Evolutionary conservation across 2,329 filamentous ascomycete genomes (phyloP).

Genomic region (Neophaeococcomyces aloes): DNA sequence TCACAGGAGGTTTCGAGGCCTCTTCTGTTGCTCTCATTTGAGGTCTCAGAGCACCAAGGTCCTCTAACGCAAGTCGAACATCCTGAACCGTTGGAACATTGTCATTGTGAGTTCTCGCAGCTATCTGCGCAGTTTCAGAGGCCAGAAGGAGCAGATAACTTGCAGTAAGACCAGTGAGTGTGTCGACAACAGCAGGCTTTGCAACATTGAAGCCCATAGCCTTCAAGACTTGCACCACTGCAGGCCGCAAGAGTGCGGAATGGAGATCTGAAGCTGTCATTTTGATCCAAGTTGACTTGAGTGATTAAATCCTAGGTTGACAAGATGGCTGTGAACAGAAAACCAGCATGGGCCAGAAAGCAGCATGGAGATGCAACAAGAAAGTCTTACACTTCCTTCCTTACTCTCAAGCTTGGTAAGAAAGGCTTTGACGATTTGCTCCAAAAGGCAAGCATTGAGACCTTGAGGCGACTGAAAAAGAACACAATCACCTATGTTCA

Average conservation of each 20-base stretch:
- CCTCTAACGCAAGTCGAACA: constrained; percentile 73
- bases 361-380: background rate
- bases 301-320: background rate
- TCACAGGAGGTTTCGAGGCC: constrained; percentile 47
- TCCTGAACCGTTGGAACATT: constrained; percentile 60
- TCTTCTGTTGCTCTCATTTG: constrained; percentile 59
- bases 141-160: constrained; percentile 70
- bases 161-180: constrained; percentile 74
- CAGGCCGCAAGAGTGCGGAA: constrained; percentile 73
- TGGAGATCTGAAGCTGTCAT: constrained; percentile 46
- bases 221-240: constrained; percentile 81
- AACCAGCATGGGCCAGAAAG: background rate
- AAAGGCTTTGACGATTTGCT: constrained; percentile 1
- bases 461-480: constrained; percentile 2
- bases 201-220: constrained; percentile 82
- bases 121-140: constrained; percentile 59
- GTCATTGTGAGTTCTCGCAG: constrained; percentile 57
- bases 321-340: background rate
- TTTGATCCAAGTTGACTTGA: constrained; percentile 18
- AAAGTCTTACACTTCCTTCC: background rate
- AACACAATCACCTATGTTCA: background rate
- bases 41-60: constrained; percentile 64
- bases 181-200: constrained; percentile 71
- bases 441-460: background rate
- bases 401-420: constrained; percentile 1